phyloP scores from a whole-genome alignment of 306 rosid genomes.

The Trifolium fragiferum region DNA sequence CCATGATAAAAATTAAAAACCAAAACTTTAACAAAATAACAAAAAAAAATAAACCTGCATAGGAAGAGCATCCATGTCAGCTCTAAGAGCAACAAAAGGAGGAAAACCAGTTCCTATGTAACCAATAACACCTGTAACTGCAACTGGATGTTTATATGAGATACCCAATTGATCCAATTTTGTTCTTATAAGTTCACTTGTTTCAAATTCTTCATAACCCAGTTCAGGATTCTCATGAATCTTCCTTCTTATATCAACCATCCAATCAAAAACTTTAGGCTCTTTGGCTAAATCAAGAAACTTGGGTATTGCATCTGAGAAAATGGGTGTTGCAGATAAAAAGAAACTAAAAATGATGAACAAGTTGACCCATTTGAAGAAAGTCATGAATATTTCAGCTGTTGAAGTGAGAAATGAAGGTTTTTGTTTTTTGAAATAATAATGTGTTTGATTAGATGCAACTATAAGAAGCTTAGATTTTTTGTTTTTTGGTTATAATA shows the following conservation, averaged over 20 bases:
- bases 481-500: too few species aligned
- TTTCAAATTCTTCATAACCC: constrained; percentile 78
- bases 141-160: constrained; percentile 66
- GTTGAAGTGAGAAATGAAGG: not conserved
- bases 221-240: constrained; percentile 88
- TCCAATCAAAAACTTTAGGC: constrained; percentile 63
- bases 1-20: constrained; percentile 4
- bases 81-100: constrained; percentile 88
- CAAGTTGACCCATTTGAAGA: constrained; percentile 40
- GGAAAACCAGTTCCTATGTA: constrained; percentile 67
- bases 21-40: not conserved
- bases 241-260: constrained; percentile 69
- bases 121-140: constrained; percentile 76
- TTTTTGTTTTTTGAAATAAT: too few species aligned
- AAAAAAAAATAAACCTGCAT: constrained; percentile 58
- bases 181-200: constrained; percentile 72
- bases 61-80: constrained; percentile 92
- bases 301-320: constrained; percentile 50
- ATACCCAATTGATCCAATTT: constrained; percentile 68
- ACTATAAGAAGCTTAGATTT: too few species aligned
- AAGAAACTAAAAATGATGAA: constrained; percentile 28
- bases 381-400: constrained; percentile 38
- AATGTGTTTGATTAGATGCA: too few species aligned
- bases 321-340: constrained; percentile 33
- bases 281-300: constrained; percentile 58